A percentile compares a stretch with the other conserved stretches of the same genome.
phyloP scores from a whole-genome alignment of 1,139 yeast genomes.

The Debaryomyces sp. region DNA sequence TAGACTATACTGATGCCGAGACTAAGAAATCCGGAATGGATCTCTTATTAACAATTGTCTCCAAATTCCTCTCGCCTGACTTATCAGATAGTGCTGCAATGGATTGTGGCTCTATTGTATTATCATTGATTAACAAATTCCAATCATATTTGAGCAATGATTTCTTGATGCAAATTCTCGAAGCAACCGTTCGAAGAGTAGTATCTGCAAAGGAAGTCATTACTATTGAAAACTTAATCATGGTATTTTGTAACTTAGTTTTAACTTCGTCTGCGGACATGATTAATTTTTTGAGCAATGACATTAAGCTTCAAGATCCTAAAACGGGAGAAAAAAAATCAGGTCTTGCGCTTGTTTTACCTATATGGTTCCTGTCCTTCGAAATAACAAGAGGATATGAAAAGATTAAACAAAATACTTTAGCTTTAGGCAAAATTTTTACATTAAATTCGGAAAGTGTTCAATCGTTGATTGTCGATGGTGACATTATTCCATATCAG shows the following conservation, averaged over 20 bases:
- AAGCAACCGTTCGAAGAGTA: conserved; percentile 72
- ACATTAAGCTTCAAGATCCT: conserved; percentile 37
- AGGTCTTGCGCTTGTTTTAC: conserved; percentile 33
- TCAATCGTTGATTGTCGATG: conserved; percentile 62
- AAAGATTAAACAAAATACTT: conserved; percentile 67
- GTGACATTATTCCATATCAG: conserved; percentile 70
- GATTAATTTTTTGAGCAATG: conserved; percentile 54
- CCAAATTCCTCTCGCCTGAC: conserved; percentile 70
- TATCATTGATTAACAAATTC: conserved; percentile 66
- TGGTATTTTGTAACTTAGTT: conserved; percentile 76
- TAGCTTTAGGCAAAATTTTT: conserved; percentile 66
- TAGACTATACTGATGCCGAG: conserved; percentile 38
- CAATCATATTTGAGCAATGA: conserved; percentile 49
- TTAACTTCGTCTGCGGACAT: conserved; percentile 62
- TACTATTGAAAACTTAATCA: conserved; percentile 73
- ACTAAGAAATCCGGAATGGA: conserved; percentile 53
- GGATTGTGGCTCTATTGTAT: conserved; percentile 69
- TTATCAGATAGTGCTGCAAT: conserved; percentile 80
- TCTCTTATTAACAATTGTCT: conserved; percentile 60
- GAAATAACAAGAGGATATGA: conserved; percentile 81
- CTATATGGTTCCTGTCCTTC: conserved; percentile 82
- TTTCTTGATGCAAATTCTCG: conserved; percentile 60
- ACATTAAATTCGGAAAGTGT: conserved; percentile 59
- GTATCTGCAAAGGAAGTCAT: conserved; percentile 66
- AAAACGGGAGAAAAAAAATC: conserved; percentile 22